Evolutionary conservation across 345 rosid species (phyloP), one percentile per base, ranked within the genome.

Genomic region (Turritis glabra): DNA sequence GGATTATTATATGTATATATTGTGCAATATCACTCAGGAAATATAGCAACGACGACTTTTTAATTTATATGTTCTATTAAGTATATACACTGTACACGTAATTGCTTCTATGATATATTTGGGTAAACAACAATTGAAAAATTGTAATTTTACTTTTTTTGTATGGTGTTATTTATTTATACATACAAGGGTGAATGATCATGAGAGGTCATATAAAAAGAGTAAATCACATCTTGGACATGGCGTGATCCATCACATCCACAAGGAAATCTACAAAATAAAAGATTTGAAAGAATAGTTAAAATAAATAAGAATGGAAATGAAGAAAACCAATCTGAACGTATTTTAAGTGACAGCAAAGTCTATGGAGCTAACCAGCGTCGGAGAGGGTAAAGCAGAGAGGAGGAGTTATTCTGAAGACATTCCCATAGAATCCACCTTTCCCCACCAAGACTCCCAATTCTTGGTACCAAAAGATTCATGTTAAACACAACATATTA

Each of bases 341-440:
- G 54, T 29, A 11, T 55, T 23, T 35, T 15, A n/a, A 30, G 37
- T 25, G 40, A 55, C 48, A 43, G 0, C 48, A 43, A 43, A 43
- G 44, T 38, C n/a, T 38, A 38, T 66, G 35, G 32, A 76, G 68
- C 80, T 5, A 60, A 91, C 97, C 98, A 43, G 98, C 96, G 84
- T 93, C 97, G 26, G 83, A 82, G 64, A 87, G 81, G 12, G 91
- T 87, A 80, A 93, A 88, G 79, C 96, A 91, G 64, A 93, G 91
- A 10, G 98, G 98, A 26, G 98, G 96, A 10, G 96, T 89, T 17
- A 93, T 88, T 78, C 97, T 83, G 74, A 93, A 88, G 37, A 89
- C 97, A 59, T 93, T 93, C 55, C 97, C 96, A 8, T 81, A 77
- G 69, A 69, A 84, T 63, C 98, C 98, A 27, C 98, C 98, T 85